Base-by-base conservation (phyloP, 2,329 filamentous ascomycete species). In the Neofusicoccum kwambonambiense region DNA sequence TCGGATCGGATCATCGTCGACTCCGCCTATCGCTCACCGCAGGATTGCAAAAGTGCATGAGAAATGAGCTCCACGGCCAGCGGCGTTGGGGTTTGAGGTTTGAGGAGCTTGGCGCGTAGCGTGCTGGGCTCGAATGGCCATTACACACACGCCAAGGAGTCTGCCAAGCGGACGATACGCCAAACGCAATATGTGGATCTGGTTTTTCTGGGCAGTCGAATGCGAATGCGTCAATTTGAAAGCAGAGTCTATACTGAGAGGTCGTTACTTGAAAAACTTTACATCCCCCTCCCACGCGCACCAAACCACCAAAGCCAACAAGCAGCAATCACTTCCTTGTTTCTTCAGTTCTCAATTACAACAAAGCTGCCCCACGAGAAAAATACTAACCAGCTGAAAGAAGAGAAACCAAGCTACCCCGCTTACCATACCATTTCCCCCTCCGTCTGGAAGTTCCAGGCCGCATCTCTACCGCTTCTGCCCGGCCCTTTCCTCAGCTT, bases 201-300 rank as follows among this genome's bases (percentile, higher is more conserved):
- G 45, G 8, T 12, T 19, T 31, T 27, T 17, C 27, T 35, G 2
- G 22, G 39, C n/a, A 45, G n/a, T 3, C 8, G 15, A 60, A 47
- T 19, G 22, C n/a, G 44, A 47, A 47, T 13, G 56, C 31, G 15
- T 37, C 56, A 60, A 60, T 60, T 60, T 60, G 37, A 60, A 47
- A 57, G 22, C 41, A 60, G 13, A 44, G 27, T 60, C 56, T 60
- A 60, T 60, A 35, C 56, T 37, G 41, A 13, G 13, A 60, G 42
- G 41, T 60, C 41, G 47, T 60, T 60, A 60, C 56, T 47, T 60
- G 56, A 13, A 60, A 13, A 60, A n/a, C 56, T 60, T 47, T 45
- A 60, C 56, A 60, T 60, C 56, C 42, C 42, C 15, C 56, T 17
- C 12, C 42, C 41, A 35, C 41, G 31, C 17, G 31, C 27, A 31